Conservation (phyloP, 441 rosid genomes). For the Gossypium armourianum region DNA sequence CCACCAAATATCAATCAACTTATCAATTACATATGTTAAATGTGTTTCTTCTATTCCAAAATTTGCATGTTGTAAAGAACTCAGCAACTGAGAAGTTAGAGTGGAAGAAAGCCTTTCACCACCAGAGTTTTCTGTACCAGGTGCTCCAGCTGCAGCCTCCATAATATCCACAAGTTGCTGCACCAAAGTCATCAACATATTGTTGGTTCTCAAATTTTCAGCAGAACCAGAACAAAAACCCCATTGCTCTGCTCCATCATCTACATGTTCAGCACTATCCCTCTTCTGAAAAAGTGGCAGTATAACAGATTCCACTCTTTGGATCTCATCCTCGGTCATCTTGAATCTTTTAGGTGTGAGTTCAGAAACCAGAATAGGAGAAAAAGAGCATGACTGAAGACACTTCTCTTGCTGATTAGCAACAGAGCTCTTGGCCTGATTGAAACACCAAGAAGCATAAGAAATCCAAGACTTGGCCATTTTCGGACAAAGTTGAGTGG, state of each 20-base stretch:
- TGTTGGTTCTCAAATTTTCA: constrained; percentile 31
- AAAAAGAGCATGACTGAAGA: constrained; percentile 44
- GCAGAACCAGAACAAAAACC: constrained; percentile 24
- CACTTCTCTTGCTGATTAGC: constrained; percentile 31
- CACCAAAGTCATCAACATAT: constrained; percentile 32
- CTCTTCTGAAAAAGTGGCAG: constrained; percentile 35
- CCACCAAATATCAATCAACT: constrained; percentile 73
- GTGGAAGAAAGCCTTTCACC: constrained; percentile 52
- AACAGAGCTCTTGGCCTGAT: constrained; percentile 60
- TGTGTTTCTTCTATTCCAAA: constrained; percentile 38
- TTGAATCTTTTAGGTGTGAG: constrained; percentile 52
- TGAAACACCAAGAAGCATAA: constrained; percentile 91
- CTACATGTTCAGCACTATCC: constrained; percentile 14
- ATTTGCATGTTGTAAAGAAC: constrained; percentile 31
- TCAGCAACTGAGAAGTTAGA: constrained; percentile 56
- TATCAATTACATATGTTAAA: constrained; percentile 39
- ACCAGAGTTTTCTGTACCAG: constrained; percentile 53
- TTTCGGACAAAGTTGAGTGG: constrained; percentile 74
- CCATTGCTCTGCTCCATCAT: constrained; percentile 29
- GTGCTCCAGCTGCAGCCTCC: constrained; percentile 67
- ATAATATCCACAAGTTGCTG: constrained; percentile 51
- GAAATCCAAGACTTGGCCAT: constrained; percentile 98
- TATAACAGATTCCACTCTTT: constrained; percentile 39
- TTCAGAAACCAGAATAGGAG: constrained; percentile 55
- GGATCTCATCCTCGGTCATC: constrained; percentile 63